Percentiles rank a stretch among this genome's conserved stretches.
These are phyloP conservation scores for Aquilaria yunnanensis DNA, from an alignment of 345 rosid genomes.

Conservation along the genomic window DNA sequence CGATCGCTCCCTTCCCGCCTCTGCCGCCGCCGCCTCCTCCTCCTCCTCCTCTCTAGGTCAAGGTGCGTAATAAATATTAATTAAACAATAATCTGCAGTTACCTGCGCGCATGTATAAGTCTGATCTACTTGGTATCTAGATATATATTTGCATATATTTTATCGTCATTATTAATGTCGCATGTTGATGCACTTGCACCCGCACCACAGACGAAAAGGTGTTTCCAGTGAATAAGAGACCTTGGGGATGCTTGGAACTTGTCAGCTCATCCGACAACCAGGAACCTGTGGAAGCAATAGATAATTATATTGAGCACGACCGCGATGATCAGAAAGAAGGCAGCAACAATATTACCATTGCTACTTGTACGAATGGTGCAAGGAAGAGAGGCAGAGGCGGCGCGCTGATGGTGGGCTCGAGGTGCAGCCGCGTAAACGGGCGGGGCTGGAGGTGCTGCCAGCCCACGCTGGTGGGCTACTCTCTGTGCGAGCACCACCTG, in stretches of 20 bases:
- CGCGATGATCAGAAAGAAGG: conserved; percentile 18
- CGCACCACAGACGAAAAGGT: conserved; percentile 27
- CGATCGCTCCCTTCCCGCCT: conserved; percentile 24
- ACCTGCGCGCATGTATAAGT: no score
- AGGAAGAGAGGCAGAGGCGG: conserved; percentile 52
- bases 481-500: conserved; percentile 92
- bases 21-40: conserved; percentile 5
- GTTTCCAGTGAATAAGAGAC: conserved; percentile 58
- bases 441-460: conserved; percentile 98
- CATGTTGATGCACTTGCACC: no score
- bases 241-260: conserved; percentile 22
- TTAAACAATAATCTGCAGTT: no score
- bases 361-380: background rate
- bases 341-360: conserved; percentile 5
- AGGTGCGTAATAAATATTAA: no score
- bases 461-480: conserved; percentile 87
- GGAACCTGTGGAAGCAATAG: conserved; percentile 15
- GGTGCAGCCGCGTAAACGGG: conserved; percentile 96
- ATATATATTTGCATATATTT: no score
- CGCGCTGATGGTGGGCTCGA: conserved; percentile 66
- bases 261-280: conserved; percentile 5
- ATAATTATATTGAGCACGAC: background rate
- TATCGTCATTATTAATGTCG: no score
- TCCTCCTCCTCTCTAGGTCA: no score
- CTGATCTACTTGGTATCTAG: no score